A percentile compares a stretch with the other conserved stretches of the same genome.
These are phyloP conservation scores for Trichoderma hamatum DNA, from an alignment of 2,329 filamentous ascomycete species.

Conservation along the genomic window DNA sequence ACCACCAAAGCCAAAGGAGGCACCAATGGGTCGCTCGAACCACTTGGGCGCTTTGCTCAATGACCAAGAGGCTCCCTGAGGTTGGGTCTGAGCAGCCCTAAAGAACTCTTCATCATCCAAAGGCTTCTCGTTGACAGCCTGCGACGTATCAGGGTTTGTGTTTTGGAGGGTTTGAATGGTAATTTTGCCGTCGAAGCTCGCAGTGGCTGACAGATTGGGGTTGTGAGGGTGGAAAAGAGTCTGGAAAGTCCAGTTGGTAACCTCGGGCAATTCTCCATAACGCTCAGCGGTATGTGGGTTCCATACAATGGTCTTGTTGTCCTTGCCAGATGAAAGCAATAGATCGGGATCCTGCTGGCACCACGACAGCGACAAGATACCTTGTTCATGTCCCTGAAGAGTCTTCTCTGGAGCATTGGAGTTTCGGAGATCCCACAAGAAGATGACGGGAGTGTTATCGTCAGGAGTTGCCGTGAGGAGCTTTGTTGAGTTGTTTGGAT, in stretches of 20 bases:
- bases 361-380: constrained; percentile 93
- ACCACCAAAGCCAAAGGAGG: constrained; percentile 93
- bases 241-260: constrained; percentile 99
- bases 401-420: constrained; percentile 91
- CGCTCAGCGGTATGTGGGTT: constrained; percentile 88
- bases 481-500: constrained; percentile 92
- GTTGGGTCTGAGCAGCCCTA: constrained; percentile 86
- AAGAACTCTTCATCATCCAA: constrained; percentile 96
- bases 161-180: constrained; percentile 92
- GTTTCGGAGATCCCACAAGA: constrained; percentile 94
- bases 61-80: constrained; percentile 87
- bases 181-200: constrained; percentile 97
- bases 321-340: constrained; percentile 91
- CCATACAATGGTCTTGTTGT: constrained; percentile 94
- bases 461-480: constrained; percentile 89
- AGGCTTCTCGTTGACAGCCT: constrained; percentile 66
- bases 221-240: constrained; percentile 94
- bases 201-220: constrained; percentile 88
- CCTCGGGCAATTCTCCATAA: constrained; percentile 91
- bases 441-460: constrained; percentile 83
- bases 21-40: constrained; percentile 82
- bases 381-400: constrained; percentile 89
- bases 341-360: constrained; percentile 88
- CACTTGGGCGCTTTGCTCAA: constrained; percentile 85
- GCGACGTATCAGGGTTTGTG: constrained; percentile 76